phyloP scores from a whole-genome alignment of 352 stramenopile genomes.

The Phytopythium sindhum region DNA sequence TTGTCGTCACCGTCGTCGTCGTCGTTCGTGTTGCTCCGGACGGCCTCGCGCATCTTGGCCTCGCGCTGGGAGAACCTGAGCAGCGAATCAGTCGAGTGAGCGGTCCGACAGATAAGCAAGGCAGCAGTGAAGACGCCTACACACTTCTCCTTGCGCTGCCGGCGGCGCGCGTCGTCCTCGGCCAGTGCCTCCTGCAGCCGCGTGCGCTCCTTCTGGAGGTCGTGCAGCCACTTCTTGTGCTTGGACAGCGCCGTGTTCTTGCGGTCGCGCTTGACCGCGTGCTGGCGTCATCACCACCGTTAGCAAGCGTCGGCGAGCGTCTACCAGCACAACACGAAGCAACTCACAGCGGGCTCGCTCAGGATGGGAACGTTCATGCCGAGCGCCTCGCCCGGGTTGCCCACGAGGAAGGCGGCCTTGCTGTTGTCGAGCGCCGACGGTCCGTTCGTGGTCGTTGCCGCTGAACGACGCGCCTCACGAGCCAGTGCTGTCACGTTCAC shows the following conservation, averaged over 20 bases:
- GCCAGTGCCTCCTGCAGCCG: conserved; percentile 77
- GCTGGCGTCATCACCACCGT: conserved; percentile 19
- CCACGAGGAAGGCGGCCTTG: conserved; percentile 71
- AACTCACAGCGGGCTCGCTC: conserved; percentile 53
- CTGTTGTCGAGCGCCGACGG: conserved; percentile 29
- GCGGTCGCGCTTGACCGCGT: conserved; percentile 83
- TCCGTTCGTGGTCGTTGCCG: conserved; percentile 21
- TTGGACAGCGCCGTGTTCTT: conserved; percentile 91
- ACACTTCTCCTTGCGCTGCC: conserved; percentile 60
- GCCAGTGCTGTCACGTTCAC: conserved; percentile 35
- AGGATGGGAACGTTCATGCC: conserved; percentile 82
- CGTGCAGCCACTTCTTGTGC: conserved; percentile 91
- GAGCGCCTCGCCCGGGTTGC: conserved; percentile 61
- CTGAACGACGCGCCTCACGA: conserved; percentile 45
- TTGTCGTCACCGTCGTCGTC: conserved; percentile 15
- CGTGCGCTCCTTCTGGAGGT: conserved; percentile 90
- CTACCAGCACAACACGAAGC: background rate
- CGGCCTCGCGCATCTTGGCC: conserved; percentile 66
- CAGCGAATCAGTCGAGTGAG: background rate
- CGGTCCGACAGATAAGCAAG: background rate
- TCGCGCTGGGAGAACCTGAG: conserved; percentile 68
- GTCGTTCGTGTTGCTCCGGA: conserved; percentile 35
- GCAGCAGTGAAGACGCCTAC: background rate
- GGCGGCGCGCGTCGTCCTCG: conserved; percentile 68
- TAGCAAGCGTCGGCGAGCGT: background rate